Base-by-base conservation (phyloP, 768 basidiomycete genomes). In the Rhodosporidiobolus odoratus region DNA sequence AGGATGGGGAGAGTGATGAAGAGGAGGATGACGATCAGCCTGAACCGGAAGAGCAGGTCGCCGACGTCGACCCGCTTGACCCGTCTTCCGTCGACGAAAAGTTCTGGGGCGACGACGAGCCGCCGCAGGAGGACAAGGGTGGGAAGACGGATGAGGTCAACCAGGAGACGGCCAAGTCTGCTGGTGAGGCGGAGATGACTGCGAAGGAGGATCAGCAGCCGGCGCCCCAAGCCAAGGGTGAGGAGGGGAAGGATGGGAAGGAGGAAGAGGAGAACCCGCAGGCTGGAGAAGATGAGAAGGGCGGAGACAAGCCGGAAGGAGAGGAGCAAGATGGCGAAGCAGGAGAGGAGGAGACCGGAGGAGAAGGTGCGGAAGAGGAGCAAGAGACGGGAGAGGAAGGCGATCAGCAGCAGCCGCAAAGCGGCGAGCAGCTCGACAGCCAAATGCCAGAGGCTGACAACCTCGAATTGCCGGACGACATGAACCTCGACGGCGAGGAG, bases 51-150 rank as follows among this genome's bases (percentile, higher is more conserved):
- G 94, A 98, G 73, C 87, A 87, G 71, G 78, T 94, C 38, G 92
- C 86, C 12, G 84, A 92, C 59, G 81, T 98, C 40, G 92, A 95
- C 80, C 84, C 87, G 3, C 82, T 85, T 25, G 95, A 97, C 80
- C 89, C 91, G 15, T 83, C 86, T 34, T 87, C 88, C 0, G 85
- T 96, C 23, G 95, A 98, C 77, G 95, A 99, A 81, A 97, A 98
- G 81, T 82, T 99, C 74, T 98, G 96, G 95, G 92, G 90, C 27
- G 90, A 94, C 72, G 89, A 95, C 62, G 76, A 79, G 41, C 71
- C 75, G 27, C 66, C 73, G n/a, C 35, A 47, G 17, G 67, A 70
- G 47, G 37, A 57, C 40, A 59, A 66, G 63, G 59, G 66, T 41
- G 68, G 65, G 27, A 65, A 67, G 62, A 71, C 75, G 43, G 77